phyloP scores from a whole-genome alignment of 2,329 filamentous ascomycete genomes.

The Cytospora piceicola region DNA sequence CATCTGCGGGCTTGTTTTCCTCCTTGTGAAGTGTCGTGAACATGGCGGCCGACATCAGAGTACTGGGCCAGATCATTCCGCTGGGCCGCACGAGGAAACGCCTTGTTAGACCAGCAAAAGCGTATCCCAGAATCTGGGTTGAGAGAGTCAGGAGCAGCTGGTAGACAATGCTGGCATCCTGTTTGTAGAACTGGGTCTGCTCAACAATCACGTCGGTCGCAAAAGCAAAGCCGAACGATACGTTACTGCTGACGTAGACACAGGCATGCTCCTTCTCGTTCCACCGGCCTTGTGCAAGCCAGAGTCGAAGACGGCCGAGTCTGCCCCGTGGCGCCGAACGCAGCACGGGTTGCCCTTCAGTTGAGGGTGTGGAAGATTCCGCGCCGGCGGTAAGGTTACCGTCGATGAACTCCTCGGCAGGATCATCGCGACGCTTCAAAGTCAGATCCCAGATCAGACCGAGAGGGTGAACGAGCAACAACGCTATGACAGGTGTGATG shows the following conservation, averaged over 20 bases:
- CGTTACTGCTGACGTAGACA: conserved; percentile 87
- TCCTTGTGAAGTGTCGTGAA: conserved; percentile 85
- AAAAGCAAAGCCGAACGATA: conserved; percentile 87
- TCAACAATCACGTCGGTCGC: conserved; percentile 90
- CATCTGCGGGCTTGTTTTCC: conserved; percentile 79
- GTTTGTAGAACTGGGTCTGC: conserved; percentile 86
- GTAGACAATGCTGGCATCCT: conserved; percentile 75
- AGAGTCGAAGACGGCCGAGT: conserved; percentile 61
- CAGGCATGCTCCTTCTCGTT: conserved; percentile 89
- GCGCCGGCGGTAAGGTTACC: conserved; percentile 39
- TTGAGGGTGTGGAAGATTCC: conserved; percentile 28
- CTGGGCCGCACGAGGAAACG: conserved; percentile 82
- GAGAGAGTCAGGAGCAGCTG: conserved; percentile 83
- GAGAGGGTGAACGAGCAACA: conserved; percentile 82
- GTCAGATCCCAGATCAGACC: conserved; percentile 78
- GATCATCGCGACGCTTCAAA: conserved; percentile 66
- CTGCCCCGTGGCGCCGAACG: conserved; percentile 30
- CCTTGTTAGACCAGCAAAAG: conserved; percentile 80
- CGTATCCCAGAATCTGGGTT: conserved; percentile 84
- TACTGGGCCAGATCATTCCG: conserved; percentile 91
- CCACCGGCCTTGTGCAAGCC: conserved; percentile 80
- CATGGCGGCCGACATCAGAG: conserved; percentile 86
- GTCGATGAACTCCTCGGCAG: conserved; percentile 52
- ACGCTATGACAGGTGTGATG: conserved; percentile 85
- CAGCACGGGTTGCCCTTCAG: conserved; percentile 24